Base-by-base conservation (phyloP, 2,329 filamentous ascomycete genomes). In the Microdochium trichocladiopsis region DNA sequence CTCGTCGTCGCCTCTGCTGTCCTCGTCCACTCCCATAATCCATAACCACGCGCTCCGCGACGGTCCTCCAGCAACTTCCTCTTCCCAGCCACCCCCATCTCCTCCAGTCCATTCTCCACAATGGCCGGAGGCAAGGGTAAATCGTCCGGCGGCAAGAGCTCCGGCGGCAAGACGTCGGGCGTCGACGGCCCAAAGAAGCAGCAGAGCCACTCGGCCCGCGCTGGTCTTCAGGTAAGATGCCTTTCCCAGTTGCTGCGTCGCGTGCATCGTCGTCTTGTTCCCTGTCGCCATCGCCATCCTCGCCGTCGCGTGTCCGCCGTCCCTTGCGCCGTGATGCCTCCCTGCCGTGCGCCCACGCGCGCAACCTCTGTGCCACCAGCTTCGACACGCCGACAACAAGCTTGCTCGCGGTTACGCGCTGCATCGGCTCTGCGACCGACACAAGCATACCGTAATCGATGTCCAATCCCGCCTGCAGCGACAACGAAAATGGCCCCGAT, bases 191-290 rank as follows among this genome's bases (percentile, higher is more conserved):
- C 84, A 69, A 89, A 88, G 77, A 96, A 96, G 79, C 87, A 89
- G 68, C 89, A 95, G 76, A 95, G 94, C 76, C 92, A 96, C 79
- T 96, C 91, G 64, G 90, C 90, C 67, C 92, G 94, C 73, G 92
- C 92, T 70, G 92, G 92, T 69, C 82, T 96, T 62, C 92, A 96
- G 87, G 92, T 96, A 79, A 80, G 89, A 76, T 66, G 53, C 53
- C 25, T 22, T 28, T 28, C 50, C 48, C 55, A 52, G 48, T 43
- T 50, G 21, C 31, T 25, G 18, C 52, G 50, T 50, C 31, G 58
- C 23, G 25, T 56, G 47, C 51, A 57, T 50, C 54, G 53, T 54
- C 53, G 54, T 55, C 52, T 48, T 63, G 59, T 61, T 55, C 54
- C 37, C 22, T 22, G 41, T 45, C 41, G 41, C 18, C 41, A 18